These are phyloP conservation scores for Sarcodon aspratus DNA, from an alignment of 768 basidiomycete species.

Conservation along the genomic window DNA sequence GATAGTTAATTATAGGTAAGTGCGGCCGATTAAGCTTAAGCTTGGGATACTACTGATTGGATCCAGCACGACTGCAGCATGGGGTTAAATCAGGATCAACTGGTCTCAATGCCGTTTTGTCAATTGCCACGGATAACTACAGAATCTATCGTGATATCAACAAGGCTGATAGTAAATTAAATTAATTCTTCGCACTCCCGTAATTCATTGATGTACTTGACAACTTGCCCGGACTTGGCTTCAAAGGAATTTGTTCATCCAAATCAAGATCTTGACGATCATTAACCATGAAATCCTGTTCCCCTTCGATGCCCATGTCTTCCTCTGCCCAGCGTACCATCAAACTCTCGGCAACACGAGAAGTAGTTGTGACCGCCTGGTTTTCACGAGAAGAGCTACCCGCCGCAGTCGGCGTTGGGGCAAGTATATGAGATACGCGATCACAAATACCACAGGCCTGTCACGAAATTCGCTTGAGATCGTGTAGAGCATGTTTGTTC, in stretches of 20 bases:
- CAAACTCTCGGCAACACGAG: background rate
- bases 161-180: slow-evolving; percentile 1
- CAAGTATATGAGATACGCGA: background rate
- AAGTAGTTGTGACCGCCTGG: background rate
- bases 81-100: slow-evolving; percentile 27
- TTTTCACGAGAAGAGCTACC: background rate
- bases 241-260: slow-evolving; percentile 8
- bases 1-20: slow-evolving; percentile 58
- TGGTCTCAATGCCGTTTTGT: background rate
- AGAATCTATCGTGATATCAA: background rate
- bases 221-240: slow-evolving; percentile 1
- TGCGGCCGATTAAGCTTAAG: background rate
- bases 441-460: background rate
- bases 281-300: slow-evolving; percentile 11
- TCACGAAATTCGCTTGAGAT: background rate
- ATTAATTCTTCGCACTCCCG: slow-evolving; percentile 4
- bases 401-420: background rate
- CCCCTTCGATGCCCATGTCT: slow-evolving; percentile 5
- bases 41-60: background rate
- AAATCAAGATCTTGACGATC: background rate
- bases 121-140: too few relatives aligned
- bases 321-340: slow-evolving; percentile 6
- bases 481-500: background rate
- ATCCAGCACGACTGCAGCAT: slow-evolving; percentile 45
- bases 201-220: slow-evolving; percentile 3